Evolutionary conservation across 1,139 yeast species (phyloP), one percentile per base, ranked within the genome.

Genomic region (Taphrina wiesneri): DNA sequence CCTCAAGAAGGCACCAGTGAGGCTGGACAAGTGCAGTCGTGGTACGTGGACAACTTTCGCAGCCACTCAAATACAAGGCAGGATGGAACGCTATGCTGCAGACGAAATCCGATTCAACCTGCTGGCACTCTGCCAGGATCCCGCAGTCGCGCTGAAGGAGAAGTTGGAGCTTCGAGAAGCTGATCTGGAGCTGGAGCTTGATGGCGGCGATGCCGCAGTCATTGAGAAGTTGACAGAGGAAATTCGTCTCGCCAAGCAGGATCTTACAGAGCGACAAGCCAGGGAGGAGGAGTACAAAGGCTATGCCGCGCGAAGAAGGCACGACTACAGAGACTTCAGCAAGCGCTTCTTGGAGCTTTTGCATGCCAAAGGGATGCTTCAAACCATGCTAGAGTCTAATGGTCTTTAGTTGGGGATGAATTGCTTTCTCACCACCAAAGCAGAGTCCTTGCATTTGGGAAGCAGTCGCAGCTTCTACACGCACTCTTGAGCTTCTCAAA

Each of bases 71-170:
- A 73, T 86, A 19, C 78, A 76, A 69, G 75, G 78, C 43, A 77
- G 89, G 63, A 81, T 86, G 7, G 70, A 75, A 13, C 77, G 79
- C 65, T 83, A 83, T 70, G 80, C 80, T 1, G 75, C 72, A 7
- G 76, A 78, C 36, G 88, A 86, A 72, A 76, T 85, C 68, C 78
- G 88, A 57, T 86, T 86, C 73, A 84, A 87, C 15, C 76, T 85
- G 60, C 75, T 85, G 60, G 88, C 85, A 0, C 77, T 86, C 39
- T 81, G 86, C 30, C 77, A 80, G 66, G 84, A 86, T 72, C 82
- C 81, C 71, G 77, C 85, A 62, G 77, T 76, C 26, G 41, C 59
- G 5, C 49, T 65, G 5, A 28, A 32, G 34, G 57, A 34, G 28
- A 36, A 62, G 51, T 1, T 49, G 15, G 13, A 28, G 13, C 15